phyloP scores from a whole-genome alignment of 73 alveolate species.

The Breviolum minutum region DNA sequence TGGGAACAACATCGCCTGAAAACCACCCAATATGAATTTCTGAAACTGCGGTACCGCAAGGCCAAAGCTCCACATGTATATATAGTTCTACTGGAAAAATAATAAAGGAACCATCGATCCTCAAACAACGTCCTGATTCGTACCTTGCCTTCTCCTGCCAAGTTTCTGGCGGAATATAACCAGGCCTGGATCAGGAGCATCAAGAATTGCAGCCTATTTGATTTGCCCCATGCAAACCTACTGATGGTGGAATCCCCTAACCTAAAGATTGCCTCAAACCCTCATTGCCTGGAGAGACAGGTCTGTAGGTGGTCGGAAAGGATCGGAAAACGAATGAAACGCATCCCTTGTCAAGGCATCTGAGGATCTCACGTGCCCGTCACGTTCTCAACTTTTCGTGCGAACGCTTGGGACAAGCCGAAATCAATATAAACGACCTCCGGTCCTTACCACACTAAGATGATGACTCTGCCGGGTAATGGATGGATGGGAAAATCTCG shows the following conservation, averaged over 20 bases:
- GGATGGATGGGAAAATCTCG: neutral
- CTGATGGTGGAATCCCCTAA: neutral
- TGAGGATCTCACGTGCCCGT: slow-evolving; percentile 48
- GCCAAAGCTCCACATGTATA: too few relatives aligned
- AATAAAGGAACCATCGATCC: neutral
- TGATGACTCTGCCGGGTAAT: neutral
- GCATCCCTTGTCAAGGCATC: neutral
- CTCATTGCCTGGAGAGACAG: too few relatives aligned
- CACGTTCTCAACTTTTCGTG: slow-evolving; percentile 50
- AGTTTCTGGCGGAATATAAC: slow-evolving; percentile 89
- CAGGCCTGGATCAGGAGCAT: slow-evolving; percentile 43
- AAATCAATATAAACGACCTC: slow-evolving; percentile 77
- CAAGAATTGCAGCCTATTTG: neutral
- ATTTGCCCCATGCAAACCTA: too few relatives aligned
- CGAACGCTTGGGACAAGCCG: slow-evolving; percentile 84
- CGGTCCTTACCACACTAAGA: slow-evolving; percentile 21
- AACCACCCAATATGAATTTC: too few relatives aligned
- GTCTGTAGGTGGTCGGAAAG: too few relatives aligned
- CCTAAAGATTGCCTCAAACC: neutral
- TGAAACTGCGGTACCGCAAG: too few relatives aligned
- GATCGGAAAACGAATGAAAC: too few relatives aligned
- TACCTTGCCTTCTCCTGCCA: slow-evolving; percentile 64
- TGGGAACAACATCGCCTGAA: too few relatives aligned
- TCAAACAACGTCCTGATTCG: too few relatives aligned
- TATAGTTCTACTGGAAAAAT: too few relatives aligned